Evolutionary conservation across 202 grass and related monocot species (phyloP).

Genomic region (Bolboschoenoplectus hybrid): DNA sequence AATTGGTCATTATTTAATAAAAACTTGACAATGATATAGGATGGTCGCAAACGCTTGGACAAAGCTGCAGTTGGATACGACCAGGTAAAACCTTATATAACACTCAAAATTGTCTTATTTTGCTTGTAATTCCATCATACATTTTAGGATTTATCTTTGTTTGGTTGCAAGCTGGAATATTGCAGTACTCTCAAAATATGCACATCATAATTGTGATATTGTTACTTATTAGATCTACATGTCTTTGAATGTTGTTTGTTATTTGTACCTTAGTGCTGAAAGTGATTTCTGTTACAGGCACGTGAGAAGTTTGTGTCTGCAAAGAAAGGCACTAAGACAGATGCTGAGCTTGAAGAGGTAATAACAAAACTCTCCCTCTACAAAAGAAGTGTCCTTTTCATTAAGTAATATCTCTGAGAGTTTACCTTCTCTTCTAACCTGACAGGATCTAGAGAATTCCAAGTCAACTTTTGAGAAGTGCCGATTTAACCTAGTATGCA

Average conservation of each 20-base stretch:
- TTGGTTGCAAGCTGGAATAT: slow-evolving; percentile 27
- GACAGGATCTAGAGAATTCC: slow-evolving; percentile 88
- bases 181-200: neutral
- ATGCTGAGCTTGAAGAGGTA: slow-evolving; percentile 94
- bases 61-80: slow-evolving; percentile 90
- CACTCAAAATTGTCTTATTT: too few species aligned
- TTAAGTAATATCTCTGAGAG: neutral
- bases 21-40: slow-evolving; percentile 52
- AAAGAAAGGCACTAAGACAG: slow-evolving; percentile 81
- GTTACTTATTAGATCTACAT: neutral
- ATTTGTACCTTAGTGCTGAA: neutral
- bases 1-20: slow-evolving; percentile 25
- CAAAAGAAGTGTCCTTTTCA: neutral
- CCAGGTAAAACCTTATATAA: slow-evolving; percentile 57
- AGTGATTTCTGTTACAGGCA: slow-evolving; percentile 48
- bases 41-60: slow-evolving; percentile 81
- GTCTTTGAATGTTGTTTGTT: neutral
- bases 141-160: slow-evolving; percentile 22
- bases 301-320: slow-evolving; percentile 95
- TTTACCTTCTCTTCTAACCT: slow-evolving; percentile 31
- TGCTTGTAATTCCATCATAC: slow-evolving; percentile 9
- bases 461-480: slow-evolving; percentile 91
- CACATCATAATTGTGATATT: neutral
- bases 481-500: slow-evolving; percentile 97
- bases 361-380: slow-evolving; percentile 1